phyloP scores from a whole-genome alignment of 2,329 filamentous ascomycete species.

The Fusarium udum region DNA sequence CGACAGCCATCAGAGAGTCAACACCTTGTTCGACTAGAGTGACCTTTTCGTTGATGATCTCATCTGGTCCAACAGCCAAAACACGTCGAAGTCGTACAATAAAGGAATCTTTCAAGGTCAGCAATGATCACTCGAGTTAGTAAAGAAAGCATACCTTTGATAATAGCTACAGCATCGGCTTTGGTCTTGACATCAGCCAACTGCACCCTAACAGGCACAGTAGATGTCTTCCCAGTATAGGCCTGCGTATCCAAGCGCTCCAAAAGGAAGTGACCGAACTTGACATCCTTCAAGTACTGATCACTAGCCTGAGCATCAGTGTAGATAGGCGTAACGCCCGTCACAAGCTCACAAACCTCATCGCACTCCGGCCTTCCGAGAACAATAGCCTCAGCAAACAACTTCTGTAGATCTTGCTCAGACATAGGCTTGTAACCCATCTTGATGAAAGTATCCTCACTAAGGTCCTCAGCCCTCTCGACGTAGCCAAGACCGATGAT shows the following conservation, averaged over 20 bases:
- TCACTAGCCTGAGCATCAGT: neutral
- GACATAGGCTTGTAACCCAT: neutral
- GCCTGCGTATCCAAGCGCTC: neutral
- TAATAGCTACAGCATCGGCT: rapidly evolving
- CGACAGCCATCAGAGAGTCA: neutral
- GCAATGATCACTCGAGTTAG: rapidly evolving
- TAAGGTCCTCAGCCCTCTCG: neutral
- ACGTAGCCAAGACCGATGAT: neutral
- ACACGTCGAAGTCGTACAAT: neutral
- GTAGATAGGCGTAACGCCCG: neutral
- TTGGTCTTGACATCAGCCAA: neutral
- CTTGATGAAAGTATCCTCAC: neutral
- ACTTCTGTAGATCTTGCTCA: neutral
- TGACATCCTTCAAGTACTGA: neutral
- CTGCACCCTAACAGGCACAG: neutral
- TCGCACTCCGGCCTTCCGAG: neutral
- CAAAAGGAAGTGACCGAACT: neutral
- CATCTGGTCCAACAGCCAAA: neutral
- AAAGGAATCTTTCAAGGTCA: rapidly evolving
- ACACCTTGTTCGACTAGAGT: neutral
- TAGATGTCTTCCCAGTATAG: neutral
- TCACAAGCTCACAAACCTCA: neutral
- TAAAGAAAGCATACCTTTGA: neutral
- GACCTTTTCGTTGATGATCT: neutral
- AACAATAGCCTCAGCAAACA: neutral